Base-by-base conservation (phyloP, 768 basidiomycete genomes). In the Boletus insuetus region DNA sequence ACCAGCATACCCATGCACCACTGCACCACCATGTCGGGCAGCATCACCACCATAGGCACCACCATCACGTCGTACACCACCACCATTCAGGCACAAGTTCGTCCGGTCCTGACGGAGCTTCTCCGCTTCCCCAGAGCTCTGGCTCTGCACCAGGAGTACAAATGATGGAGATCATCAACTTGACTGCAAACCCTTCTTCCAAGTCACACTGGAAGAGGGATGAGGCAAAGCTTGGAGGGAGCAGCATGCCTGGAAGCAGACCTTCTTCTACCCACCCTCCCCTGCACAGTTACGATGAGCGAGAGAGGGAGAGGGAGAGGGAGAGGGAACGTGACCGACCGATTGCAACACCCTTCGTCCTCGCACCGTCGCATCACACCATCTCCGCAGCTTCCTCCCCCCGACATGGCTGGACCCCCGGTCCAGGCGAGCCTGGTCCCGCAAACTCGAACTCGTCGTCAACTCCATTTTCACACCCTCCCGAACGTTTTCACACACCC, bases 81-180 rank as follows among this genome's bases (percentile, higher is more conserved):
- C 80, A 82, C 49, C 82, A 83, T 59, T 72, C 69, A 24, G 59
- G 69, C 49, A 22, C 64, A 24, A 57, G 58, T 40, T 63, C 58
- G n/a, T 59, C 69, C 19, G 66, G 68, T 41, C 63, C 66, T 14
- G 61, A 66, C 50, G 63, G 69, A 43, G 49, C 58, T 59, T 55
- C 63, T 51, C 58, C 66, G 69, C 54, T 77, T 75, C 26, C 76
- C 69, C 41, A 73, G 72, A 34, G 67, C 16, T 43, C 75, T 6
- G 74, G 73, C 24, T 66, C 68, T 35, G 69, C 68, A 2, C 75
- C 69, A 32, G 64, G 69, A 47, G 56, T 66, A 29, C 79, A 80
- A 58, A 75, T 77, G 11, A 77, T 80, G 19, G 83, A 84, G 55
- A 71, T 82, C 43, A 80, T 84, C 41, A 82, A 77, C 51, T 67